Evolutionary conservation across 139 green algal species (phyloP), one percentile per base, ranked within the genome.

Genomic region (Tetradesmus obliquus): DNA sequence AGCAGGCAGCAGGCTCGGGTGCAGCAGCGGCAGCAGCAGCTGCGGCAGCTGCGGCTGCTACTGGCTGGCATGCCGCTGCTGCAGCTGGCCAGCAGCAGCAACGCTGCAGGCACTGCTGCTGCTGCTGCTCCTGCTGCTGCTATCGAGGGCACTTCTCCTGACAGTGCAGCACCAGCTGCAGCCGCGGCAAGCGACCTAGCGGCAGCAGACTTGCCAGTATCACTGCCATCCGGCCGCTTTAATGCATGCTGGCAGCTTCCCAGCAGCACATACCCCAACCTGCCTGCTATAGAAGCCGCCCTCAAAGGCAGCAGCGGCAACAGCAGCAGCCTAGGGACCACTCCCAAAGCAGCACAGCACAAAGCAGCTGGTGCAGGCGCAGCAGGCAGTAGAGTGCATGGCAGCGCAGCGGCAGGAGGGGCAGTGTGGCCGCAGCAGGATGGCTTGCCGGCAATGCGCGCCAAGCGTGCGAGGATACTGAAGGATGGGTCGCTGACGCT

Each of bases 401-500:
- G 24, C 8, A 13, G 55, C 22, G 55, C 60, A 22, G 60, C 24
- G 15, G 84, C 3, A 1, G 7, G 76, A 54, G 9, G 85, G 22
- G 1, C 12, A 8, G 74, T 17, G 55, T 88, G 83, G 2, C 4
- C 3, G 1, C 19, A 88, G 55, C 55, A 9, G 15, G 66, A 76
- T 76, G 66, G 66, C 17, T 5, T 76, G 66, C 66, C 66, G 4
- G 22, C 79, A 6, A 55, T 84, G 79, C 79, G 79, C 45, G 45
- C 17, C 20, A 92, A 83, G 81, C 93, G 93, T 1, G 95, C 96
- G 0, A 92, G 95, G n/a, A 96, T 98, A 66, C 87, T 98, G 87
- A 88, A 94, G 7, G 95, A 97, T 32, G 96, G 94, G 17, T 81
- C 95, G 86, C 93, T 99, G 45, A 97, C 94, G 15, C 86, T 99